A percentile compares a stretch with the other conserved stretches of the same genome.
phyloP scores from a whole-genome alignment of 202 grass and related monocot genomes.

The Elaeis oleifera region DNA sequence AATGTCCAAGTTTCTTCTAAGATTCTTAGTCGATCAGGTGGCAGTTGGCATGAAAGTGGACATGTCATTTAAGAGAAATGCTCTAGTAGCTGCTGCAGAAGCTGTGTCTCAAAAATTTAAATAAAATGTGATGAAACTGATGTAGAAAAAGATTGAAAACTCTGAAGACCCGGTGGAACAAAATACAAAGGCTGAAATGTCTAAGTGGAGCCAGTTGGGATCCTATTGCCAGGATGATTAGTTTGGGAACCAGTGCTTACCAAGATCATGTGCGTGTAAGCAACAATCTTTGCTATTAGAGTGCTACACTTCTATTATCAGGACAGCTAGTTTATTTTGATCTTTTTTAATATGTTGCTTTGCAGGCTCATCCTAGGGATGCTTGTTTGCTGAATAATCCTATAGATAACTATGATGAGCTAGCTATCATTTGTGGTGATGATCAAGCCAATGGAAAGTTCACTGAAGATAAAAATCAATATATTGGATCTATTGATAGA shows the following conservation, averaged over 20 bases:
- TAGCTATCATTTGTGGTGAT: constrained; percentile 13
- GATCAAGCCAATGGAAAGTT: neutral
- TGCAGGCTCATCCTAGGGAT: constrained; percentile 17
- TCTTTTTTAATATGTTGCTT: constrained; percentile 3
- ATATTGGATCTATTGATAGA: no score
- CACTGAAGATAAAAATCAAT: no score
- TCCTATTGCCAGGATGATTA: constrained; percentile 21
- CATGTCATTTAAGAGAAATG: constrained; percentile 6
- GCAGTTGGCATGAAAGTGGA: neutral
- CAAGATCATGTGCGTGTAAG: neutral
- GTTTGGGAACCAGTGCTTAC: constrained; percentile 3
- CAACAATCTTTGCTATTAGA: no score
- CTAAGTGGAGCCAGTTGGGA: constrained; percentile 14
- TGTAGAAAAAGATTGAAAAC: neutral
- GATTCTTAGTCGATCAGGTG: constrained; percentile 7
- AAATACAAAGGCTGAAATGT: constrained; percentile 16
- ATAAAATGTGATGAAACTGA: neutral
- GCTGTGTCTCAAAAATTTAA: constrained; percentile 15
- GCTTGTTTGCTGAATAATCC: constrained; percentile 11
- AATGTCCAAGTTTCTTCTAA: constrained; percentile 16
- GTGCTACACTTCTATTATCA: neutral
- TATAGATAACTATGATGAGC: constrained; percentile 17
- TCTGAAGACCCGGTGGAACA: constrained; percentile 18
- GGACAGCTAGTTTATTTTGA: neutral
- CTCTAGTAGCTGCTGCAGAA: constrained; percentile 6